These are phyloP conservation scores for Leccinum truebloodii DNA, from an alignment of 768 basidiomycete species.

Conservation along the genomic window DNA sequence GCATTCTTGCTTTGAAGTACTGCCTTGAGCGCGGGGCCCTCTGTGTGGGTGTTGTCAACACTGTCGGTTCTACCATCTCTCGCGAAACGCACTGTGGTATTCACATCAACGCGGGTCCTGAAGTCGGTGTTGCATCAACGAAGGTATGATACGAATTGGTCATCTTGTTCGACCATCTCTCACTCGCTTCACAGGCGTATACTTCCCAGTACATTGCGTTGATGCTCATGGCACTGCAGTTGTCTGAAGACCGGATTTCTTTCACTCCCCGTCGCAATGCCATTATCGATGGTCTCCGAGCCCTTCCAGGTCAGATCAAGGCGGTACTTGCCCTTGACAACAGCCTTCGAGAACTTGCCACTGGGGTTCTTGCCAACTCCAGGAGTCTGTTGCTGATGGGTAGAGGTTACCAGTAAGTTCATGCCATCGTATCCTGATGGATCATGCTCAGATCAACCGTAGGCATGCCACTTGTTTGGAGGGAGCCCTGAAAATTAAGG, in stretches of 20 bases:
- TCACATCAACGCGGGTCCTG: slow-evolving; percentile 98
- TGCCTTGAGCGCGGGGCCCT: slow-evolving; percentile 96
- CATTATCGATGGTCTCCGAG: slow-evolving; percentile 92
- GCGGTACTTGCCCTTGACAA: slow-evolving; percentile 79
- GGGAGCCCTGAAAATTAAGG: slow-evolving; percentile 99
- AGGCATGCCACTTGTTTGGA: slow-evolving; percentile 96
- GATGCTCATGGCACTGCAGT: slow-evolving; percentile 97
- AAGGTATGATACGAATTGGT: slow-evolving; percentile 52
- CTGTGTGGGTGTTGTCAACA: slow-evolving; percentile 98
- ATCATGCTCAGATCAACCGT: slow-evolving; percentile 2
- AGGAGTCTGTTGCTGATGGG: slow-evolving; percentile 96
- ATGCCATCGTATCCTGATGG: no score
- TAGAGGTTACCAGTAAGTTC: slow-evolving; percentile 87
- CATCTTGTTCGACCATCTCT: not conserved
- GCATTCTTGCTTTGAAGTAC: slow-evolving; percentile 93
- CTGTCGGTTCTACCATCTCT: slow-evolving; percentile 96
- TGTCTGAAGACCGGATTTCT: slow-evolving; percentile 96
- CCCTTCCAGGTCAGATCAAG: slow-evolving; percentile 88
- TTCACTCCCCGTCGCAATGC: slow-evolving; percentile 86
- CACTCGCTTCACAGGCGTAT: slow-evolving; percentile 63
- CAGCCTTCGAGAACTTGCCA: slow-evolving; percentile 77
- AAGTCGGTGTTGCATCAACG: slow-evolving; percentile 98
- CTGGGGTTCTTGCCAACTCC: slow-evolving; percentile 69
- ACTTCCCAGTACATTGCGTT: slow-evolving; percentile 99
- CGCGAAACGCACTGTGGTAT: slow-evolving; percentile 99